Conservation (phyloP, 2,329 filamentous ascomycete species). For the Atkinsonella texensis region DNA sequence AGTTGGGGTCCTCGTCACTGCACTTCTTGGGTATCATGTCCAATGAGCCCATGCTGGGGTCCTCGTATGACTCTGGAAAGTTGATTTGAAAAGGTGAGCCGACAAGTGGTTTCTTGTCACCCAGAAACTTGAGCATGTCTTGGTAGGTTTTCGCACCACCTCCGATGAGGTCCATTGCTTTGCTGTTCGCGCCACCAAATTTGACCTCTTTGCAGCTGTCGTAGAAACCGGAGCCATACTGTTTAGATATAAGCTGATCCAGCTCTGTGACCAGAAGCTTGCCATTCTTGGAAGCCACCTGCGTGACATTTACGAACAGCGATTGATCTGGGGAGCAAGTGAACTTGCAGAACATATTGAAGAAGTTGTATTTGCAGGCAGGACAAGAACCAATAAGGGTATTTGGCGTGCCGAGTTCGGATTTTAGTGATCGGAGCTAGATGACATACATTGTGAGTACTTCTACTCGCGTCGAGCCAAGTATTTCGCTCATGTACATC, state of each 20-base stretch:
- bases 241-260: conserved; percentile 74
- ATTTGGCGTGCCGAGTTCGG: conserved; percentile 76
- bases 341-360: conserved; percentile 95
- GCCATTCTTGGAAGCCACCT: conserved; percentile 48
- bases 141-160: conserved; percentile 87
- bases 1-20: conserved; percentile 77
- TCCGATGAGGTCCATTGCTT: conserved; percentile 91
- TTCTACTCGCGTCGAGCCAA: background rate
- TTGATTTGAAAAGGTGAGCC: conserved; percentile 99
- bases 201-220: conserved; percentile 99
- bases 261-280: conserved; percentile 70
- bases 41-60: conserved; percentile 59
- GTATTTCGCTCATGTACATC: conserved; percentile 4
- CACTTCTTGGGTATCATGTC: conserved; percentile 70
- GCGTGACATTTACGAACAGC: conserved; percentile 84
- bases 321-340: conserved; percentile 97
- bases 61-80: conserved; percentile 54
- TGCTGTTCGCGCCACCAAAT: conserved; percentile 85
- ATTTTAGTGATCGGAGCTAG: conserved; percentile 67
- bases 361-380: conserved; percentile 97
- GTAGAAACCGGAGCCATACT: conserved; percentile 81
- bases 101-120: conserved; percentile 69
- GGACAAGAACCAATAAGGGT: conserved; percentile 87
- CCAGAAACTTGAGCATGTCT: conserved; percentile 80
- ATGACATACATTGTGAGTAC: background rate